A percentile compares a stretch with the other conserved stretches of the same genome.
These are phyloP conservation scores for Colletotrichum aenigma DNA, from an alignment of 2,329 filamentous ascomycete species.

Conservation along the genomic window DNA sequence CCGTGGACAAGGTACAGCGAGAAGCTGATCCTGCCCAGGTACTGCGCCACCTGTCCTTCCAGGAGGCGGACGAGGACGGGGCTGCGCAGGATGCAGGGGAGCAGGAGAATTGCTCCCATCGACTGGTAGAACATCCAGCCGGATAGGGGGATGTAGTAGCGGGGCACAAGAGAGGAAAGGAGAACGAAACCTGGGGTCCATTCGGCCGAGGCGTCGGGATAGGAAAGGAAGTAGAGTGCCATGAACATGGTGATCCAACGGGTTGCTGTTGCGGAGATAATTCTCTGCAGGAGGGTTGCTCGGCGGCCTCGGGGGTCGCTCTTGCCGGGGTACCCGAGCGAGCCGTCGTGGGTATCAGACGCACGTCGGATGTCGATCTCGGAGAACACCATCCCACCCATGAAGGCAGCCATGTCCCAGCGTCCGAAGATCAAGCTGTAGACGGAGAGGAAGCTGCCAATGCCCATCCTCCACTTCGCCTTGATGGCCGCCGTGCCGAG, in stretches of 20 bases:
- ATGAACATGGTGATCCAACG: constrained; percentile 33
- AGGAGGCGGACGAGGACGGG: constrained; percentile 29
- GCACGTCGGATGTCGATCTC: constrained; percentile 37
- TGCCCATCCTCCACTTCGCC: constrained; percentile 33
- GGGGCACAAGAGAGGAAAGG: constrained; percentile 36
- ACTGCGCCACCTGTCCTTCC: constrained; percentile 36
- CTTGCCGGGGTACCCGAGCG: constrained; percentile 20
- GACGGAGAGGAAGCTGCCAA: constrained; percentile 31
- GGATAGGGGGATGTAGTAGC: constrained; percentile 38
- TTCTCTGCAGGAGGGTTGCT: not conserved
- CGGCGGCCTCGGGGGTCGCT: not conserved
- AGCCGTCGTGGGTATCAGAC: not conserved
- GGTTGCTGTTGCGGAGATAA: constrained; percentile 11
- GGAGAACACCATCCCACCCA: constrained; percentile 40
- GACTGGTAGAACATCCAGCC: constrained; percentile 45
- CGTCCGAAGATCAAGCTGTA: constrained; percentile 38
- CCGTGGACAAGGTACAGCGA: constrained; percentile 45
- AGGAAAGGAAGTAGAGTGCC: constrained; percentile 42
- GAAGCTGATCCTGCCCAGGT: constrained; percentile 44
- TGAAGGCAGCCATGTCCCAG: constrained; percentile 45
- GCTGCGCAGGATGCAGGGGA: constrained; percentile 39
- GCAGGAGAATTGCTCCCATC: constrained; percentile 38
- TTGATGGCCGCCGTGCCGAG: constrained; percentile 41
- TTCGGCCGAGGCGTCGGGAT: constrained; percentile 41
- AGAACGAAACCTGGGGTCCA: constrained; percentile 40